Base-by-base conservation (phyloP, 2,329 filamentous ascomycete species). In the Phialemoniopsis sp. region DNA sequence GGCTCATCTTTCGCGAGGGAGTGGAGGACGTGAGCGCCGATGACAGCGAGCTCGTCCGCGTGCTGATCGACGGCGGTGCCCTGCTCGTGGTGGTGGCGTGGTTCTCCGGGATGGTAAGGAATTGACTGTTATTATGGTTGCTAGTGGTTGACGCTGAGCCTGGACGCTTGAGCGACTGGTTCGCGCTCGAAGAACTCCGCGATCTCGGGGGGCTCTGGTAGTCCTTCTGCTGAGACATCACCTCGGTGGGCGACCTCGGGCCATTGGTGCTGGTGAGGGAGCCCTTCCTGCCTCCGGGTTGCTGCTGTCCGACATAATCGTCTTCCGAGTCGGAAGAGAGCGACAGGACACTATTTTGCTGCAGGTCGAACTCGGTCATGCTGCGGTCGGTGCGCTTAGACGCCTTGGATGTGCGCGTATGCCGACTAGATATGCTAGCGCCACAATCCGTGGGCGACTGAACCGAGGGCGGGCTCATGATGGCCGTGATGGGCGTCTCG, bases 301-400 rank as follows among this genome's bases (percentile, higher is more conserved):
- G 49, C 15, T 45, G 26, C 13, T 42, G 17, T 26, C 21, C 60
- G 7, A 52, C 51, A 14, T 50, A 52, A 18, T 60, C 65, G 19
- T 73, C 72, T 41, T 80, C 76, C 0, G 75, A 78, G 44, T 79
- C 75, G 0, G 76, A 78, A 2, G 75, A 78, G 2, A 80, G 63
- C 2, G 75, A 73, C 13, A 80, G 56, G 1, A 80, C 66, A 44
- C 76, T 80, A 42, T 66, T 76, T 37, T 74, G 66, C 32, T 74
- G 64, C 6, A 78, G 59, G 43, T 80, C 74, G 3, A 72, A 63
- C 29, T 72, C 69, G 7, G 67, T 54, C 13, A 76, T 56, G 47
- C 73, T 76, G 21, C 53, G 64, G 9, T 63, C 61, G 0, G 73
- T 75, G 13, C 63, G 66, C 42, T 62, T 72, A 0, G 74, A 77